phyloP scores from a whole-genome alignment of 2,329 filamentous ascomycete genomes.

The Tolypocladium paradoxum region DNA sequence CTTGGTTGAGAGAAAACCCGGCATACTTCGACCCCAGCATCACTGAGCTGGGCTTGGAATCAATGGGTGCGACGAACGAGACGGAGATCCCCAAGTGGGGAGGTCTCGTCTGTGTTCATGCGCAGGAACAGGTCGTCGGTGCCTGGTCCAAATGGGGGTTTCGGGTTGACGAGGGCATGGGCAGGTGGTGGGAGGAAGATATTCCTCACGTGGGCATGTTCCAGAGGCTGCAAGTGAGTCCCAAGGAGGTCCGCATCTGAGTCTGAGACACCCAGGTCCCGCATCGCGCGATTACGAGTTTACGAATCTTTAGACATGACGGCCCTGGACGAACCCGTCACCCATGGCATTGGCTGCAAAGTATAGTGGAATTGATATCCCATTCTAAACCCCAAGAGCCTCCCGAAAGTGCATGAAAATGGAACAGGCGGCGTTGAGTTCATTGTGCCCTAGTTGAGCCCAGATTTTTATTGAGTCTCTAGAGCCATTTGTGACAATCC shows the following conservation, averaged over 20 bases:
- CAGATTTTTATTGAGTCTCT: slow-evolving; percentile 33
- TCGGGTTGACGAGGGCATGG: slow-evolving; percentile 58
- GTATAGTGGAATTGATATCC: not conserved
- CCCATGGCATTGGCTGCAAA: not conserved
- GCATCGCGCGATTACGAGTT: not conserved
- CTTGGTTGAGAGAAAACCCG: slow-evolving; percentile 56
- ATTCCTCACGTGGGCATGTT: slow-evolving; percentile 85
- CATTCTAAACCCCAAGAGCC: not conserved
- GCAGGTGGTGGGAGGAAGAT: slow-evolving; percentile 72
- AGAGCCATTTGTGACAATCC: slow-evolving; percentile 31
- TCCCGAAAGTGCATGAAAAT: not conserved
- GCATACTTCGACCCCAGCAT: slow-evolving; percentile 41
- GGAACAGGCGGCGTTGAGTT: slow-evolving; percentile 9
- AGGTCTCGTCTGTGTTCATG: slow-evolving; percentile 70
- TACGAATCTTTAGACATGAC: not conserved
- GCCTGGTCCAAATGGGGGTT: slow-evolving; percentile 69
- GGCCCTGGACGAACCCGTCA: not conserved
- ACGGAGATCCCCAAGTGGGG: slow-evolving; percentile 50
- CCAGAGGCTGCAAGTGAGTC: slow-evolving; percentile 28
- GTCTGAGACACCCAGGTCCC: not conserved
- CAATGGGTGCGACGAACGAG: slow-evolving; percentile 26
- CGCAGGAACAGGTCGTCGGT: slow-evolving; percentile 54
- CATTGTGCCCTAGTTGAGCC: slow-evolving; percentile 28
- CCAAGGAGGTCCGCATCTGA: slow-evolving; percentile 15
- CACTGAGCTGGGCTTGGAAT: slow-evolving; percentile 31